Base-by-base conservation (phyloP, 106 monocot genomes). In the Posidonia australis region DNA sequence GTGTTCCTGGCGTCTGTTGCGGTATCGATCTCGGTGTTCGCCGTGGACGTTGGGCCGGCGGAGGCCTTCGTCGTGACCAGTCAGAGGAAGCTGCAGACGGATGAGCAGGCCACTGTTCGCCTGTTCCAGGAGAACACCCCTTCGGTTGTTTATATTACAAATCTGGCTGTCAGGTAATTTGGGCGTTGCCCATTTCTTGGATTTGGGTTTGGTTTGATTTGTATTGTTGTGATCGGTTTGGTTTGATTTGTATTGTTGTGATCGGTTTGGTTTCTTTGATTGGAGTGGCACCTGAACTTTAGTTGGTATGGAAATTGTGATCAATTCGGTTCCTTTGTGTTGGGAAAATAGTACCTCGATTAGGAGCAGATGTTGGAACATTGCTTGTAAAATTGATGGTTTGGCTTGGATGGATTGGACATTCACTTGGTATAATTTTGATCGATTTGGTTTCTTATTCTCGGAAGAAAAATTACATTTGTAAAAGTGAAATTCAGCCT, bases 121-220 rank as follows among this genome's bases (percentile, higher is more conserved):
- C 72, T 94, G 47, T 94, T 94, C 76, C 84, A 90, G 80, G 82
- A 84, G 76, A 94, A 90, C 76, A 94, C 94, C 1, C 94, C 94
- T 30, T 90, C 90, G 25, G 94, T 94, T 24, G 94, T 94, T 66
- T 94, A 94, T 67, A 94, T 94, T 75, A 94, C 94, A 42, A 94
- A 94, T 69, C 84, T 94, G 13, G 89, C 89, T 61, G 76, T 77
- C 49, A 65, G 94, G 93, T 94, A 60, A 16, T 32, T 36, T 10
- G 21, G 5, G 1, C 9, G 21, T 54, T 46, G 32, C 7, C 20
- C 43, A n/a, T 24, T 46, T 7, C 46, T 23, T 6, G 46, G 46
- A 14, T 24, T 46, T 45, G 47, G 16, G 11, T 17, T 64, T 24
- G 5, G 46, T 44, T 0, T 13, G n/a, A 12, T 46, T 19, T 19